phyloP scores from a whole-genome alignment of 352 stramenopile species.

The Pythium insidiosum region DNA sequence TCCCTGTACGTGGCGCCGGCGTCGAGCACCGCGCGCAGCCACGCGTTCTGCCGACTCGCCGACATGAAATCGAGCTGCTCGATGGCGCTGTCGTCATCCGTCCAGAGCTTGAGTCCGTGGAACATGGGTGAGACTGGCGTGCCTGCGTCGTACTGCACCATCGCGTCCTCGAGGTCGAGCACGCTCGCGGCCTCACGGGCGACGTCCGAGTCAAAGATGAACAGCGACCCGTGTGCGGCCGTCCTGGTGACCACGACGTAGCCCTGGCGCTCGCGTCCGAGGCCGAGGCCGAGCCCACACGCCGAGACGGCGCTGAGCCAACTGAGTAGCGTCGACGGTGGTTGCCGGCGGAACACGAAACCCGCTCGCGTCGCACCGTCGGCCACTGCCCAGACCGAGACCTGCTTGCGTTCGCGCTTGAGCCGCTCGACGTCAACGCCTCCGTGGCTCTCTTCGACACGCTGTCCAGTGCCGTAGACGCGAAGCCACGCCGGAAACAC shows the following conservation, averaged over 20 bases:
- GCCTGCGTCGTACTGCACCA: slow-evolving; percentile 7
- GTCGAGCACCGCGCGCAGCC: slow-evolving; percentile 13
- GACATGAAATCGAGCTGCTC: slow-evolving; percentile 14
- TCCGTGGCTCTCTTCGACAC: too few relatives aligned
- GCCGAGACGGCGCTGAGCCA: slow-evolving; percentile 1
- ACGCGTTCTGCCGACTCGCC: slow-evolving; percentile 4
- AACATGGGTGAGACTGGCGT: slow-evolving; percentile 2
- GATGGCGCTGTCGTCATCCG: slow-evolving; percentile 3
- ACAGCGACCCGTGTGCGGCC: slow-evolving; percentile 1
- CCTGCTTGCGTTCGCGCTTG: neutral
- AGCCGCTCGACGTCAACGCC: neutral
- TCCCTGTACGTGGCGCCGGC: slow-evolving; percentile 16
- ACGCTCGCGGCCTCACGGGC: neutral
- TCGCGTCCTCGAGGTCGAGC: slow-evolving; percentile 6
- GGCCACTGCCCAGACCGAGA: slow-evolving; percentile 27
- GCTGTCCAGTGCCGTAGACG: neutral
- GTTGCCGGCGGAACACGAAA: slow-evolving; percentile 14
- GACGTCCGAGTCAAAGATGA: slow-evolving; percentile 13
- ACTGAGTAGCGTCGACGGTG: slow-evolving; percentile 1
- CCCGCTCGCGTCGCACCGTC: slow-evolving; percentile 24
- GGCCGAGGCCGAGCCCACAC: neutral
- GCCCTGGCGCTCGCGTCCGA: slow-evolving; percentile 1
- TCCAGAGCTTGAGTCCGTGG: slow-evolving; percentile 14
- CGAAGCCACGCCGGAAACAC: slow-evolving; percentile 16
- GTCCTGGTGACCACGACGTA: slow-evolving; percentile 19